These are phyloP conservation scores for Rheum nobile DNA, from an alignment of 148 eudicot species.

Conservation along the genomic window DNA sequence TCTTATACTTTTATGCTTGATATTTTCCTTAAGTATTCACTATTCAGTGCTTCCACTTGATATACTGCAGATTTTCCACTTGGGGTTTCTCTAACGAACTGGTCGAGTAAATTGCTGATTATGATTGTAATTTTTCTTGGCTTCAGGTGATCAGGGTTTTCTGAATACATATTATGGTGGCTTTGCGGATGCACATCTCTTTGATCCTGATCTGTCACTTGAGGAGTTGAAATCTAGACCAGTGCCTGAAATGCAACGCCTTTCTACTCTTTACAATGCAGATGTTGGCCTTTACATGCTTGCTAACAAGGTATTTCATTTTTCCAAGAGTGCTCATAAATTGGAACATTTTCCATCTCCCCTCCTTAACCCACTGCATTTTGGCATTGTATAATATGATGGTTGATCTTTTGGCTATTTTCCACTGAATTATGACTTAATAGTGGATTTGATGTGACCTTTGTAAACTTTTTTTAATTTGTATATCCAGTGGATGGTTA, in stretches of 20 bases:
- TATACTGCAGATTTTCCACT: not conserved
- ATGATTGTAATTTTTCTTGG: not conserved
- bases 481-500: conserved; percentile 93
- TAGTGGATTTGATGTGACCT: not conserved
- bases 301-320: conserved; percentile 71
- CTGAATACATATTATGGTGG: conserved; percentile 76
- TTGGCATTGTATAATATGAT: not conserved
- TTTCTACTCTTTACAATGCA: conserved; percentile 91
- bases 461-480: conserved; percentile 7
- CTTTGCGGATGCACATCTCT: conserved; percentile 78
- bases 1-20: not conserved
- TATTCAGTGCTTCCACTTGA: not conserved
- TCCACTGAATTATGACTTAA: not conserved
- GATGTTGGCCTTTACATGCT: conserved; percentile 99
- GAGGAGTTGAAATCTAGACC: conserved; percentile 58
- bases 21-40: not conserved
- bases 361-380: not conserved
- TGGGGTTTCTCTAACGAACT: not conserved
- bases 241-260: conserved; percentile 78
- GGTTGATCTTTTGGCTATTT: not conserved
- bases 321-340: not conserved
- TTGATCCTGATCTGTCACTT: conserved; percentile 47
- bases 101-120: not conserved
- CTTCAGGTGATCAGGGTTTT: conserved; percentile 94
- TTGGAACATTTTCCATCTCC: not conserved